phyloP scores from a whole-genome alignment of 179 eudicot species.

The Amaranthus tricolor region DNA sequence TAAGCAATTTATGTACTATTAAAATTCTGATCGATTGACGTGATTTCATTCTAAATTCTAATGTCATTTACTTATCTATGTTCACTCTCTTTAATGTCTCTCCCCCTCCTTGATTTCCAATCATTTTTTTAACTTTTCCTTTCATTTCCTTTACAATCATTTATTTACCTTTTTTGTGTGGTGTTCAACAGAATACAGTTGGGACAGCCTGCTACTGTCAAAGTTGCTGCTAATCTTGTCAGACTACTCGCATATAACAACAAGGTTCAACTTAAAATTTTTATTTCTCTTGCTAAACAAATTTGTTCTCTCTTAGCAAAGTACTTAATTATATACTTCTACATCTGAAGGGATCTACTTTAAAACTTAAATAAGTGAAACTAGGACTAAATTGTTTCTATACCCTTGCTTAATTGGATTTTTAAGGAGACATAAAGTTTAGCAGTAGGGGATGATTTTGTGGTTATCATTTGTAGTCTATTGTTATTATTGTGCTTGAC shows the following conservation, averaged over 20 bases:
- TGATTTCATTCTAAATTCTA: background rate
- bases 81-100: background rate
- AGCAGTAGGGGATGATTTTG: too few species aligned
- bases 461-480: too few species aligned
- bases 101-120: background rate
- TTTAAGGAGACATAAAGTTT: too few species aligned
- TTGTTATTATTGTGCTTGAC: too few species aligned
- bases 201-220: slow-evolving; percentile 96
- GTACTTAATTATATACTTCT: too few species aligned
- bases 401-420: too few species aligned
- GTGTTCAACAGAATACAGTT: slow-evolving; percentile 67
- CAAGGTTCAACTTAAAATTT: slow-evolving; percentile 44
- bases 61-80: background rate
- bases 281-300: too few species aligned
- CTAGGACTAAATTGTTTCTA: too few species aligned
- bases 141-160: background rate
- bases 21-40: background rate
- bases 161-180: background rate
- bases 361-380: too few species aligned
- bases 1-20: background rate
- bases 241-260: slow-evolving; percentile 78
- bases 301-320: too few species aligned
- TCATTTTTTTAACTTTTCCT: background rate
- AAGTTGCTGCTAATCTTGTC: slow-evolving; percentile 94
- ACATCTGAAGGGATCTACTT: too few species aligned